Percentiles rank a stretch among this genome's conserved stretches.
These are phyloP conservation scores for Tylopilus felleus DNA, from an alignment of 768 basidiomycete species.

Conservation along the genomic window DNA sequence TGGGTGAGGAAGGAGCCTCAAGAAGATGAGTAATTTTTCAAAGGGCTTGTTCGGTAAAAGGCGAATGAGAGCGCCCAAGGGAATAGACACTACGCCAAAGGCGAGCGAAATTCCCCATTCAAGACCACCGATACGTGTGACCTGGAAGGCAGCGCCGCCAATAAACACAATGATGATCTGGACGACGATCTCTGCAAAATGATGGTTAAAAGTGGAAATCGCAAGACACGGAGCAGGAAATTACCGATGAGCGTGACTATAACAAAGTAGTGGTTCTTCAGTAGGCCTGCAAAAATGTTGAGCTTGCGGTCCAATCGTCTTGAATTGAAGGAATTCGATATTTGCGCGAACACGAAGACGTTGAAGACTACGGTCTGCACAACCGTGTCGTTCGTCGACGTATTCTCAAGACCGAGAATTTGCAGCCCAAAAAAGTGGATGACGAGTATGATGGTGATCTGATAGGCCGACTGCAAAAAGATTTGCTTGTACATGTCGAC, in stretches of 20 bases:
- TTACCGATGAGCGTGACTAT: slow-evolving; percentile 79
- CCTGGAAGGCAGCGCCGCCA: slow-evolving; percentile 89
- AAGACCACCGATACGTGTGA: slow-evolving; percentile 68
- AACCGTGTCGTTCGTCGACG: slow-evolving; percentile 36
- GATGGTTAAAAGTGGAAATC: slow-evolving; percentile 4
- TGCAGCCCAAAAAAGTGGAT: slow-evolving; percentile 81
- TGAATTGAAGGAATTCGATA: slow-evolving; percentile 94
- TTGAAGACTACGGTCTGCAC: slow-evolving; percentile 94
- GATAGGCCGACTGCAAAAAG: slow-evolving; percentile 82
- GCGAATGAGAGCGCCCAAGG: slow-evolving; percentile 80
- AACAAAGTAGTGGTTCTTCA: slow-evolving; percentile 80
- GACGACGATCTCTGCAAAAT: slow-evolving; percentile 67
- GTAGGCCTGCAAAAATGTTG: slow-evolving; percentile 86
- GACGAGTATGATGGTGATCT: slow-evolving; percentile 76
- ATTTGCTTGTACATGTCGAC: slow-evolving; percentile 98
- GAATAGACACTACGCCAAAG: slow-evolving; percentile 83
- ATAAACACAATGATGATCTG: slow-evolving; percentile 90
- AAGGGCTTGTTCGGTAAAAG: slow-evolving; percentile 77
- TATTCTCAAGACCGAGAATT: slow-evolving; percentile 61
- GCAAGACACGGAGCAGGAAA: slow-evolving; percentile 17
- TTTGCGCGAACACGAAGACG: slow-evolving; percentile 96
- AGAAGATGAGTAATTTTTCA: slow-evolving; percentile 53
- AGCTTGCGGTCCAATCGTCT: slow-evolving; percentile 79
- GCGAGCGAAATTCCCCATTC: slow-evolving; percentile 95
- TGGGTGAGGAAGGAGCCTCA: slow-evolving; percentile 61